These are phyloP conservation scores for Penstemon newberryi DNA, from an alignment of 257 asterid species.

Conservation along the genomic window DNA sequence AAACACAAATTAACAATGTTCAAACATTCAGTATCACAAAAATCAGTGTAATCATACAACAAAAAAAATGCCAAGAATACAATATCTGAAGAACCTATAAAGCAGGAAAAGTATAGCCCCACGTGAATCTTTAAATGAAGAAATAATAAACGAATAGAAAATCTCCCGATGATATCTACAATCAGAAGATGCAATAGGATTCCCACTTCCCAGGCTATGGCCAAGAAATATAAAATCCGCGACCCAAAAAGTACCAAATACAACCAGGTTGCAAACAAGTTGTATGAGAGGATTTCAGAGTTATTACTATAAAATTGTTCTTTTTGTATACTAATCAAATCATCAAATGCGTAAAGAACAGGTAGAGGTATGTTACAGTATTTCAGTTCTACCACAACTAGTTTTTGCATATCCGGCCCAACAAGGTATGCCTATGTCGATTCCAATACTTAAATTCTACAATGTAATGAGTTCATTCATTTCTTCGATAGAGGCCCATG, in stretches of 20 bases:
- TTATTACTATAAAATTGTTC: neutral
- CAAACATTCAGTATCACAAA: neutral
- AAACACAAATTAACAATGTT: slow-evolving; percentile 16
- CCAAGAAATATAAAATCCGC: neutral
- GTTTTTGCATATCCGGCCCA: neutral
- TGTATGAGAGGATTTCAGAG: neutral
- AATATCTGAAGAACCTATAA: neutral
- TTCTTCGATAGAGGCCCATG: neutral
- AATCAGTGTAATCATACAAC: neutral
- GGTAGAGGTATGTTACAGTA: neutral
- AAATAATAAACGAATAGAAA: too few species aligned
- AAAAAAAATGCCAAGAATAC: neutral
- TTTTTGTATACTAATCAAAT: neutral
- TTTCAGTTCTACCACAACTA: neutral
- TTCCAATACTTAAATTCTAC: neutral
- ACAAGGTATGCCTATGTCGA: neutral
- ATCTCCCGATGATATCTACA: neutral
- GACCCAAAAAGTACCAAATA: neutral
- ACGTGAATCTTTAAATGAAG: too few species aligned
- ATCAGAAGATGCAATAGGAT: neutral
- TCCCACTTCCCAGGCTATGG: neutral
- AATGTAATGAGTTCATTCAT: neutral
- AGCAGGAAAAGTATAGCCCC: too few species aligned
- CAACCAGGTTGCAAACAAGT: neutral
- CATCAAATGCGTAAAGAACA: neutral